Conservation (phyloP, 345 rosid genomes). For the Microthlaspi erraticum region DNA sequence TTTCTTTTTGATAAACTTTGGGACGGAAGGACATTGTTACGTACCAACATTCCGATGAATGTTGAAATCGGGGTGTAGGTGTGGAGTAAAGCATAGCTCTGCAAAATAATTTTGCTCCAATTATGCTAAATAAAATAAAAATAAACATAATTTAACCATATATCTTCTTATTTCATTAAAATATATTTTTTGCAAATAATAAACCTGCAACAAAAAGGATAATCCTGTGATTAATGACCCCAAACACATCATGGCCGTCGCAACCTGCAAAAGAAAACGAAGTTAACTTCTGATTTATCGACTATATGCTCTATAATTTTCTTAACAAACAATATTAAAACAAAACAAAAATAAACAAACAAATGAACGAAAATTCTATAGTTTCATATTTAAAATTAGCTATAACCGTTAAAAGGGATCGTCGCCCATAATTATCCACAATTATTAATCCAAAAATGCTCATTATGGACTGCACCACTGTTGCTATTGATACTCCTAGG, state of each 20-base stretch:
- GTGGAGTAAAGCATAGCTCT: conserved; percentile 30
- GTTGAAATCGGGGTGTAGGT: conserved; percentile 38
- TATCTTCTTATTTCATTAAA: not conserved
- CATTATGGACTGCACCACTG: conserved; percentile 58
- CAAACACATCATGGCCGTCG: conserved; percentile 77
- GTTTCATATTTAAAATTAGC: not conserved
- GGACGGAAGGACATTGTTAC: not conserved
- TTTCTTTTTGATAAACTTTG: not conserved
- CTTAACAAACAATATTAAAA: too few species aligned
- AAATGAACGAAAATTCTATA: too few species aligned
- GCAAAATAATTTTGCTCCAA: conserved; percentile 16
- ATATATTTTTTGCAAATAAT: not conserved
- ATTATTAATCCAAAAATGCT: conserved; percentile 64
- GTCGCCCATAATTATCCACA: conserved; percentile 75
- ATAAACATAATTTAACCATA: not conserved
- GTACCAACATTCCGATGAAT: conserved; percentile 41
- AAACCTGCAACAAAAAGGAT: conserved; percentile 71
- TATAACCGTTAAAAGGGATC: conserved; percentile 69
- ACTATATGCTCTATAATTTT: not conserved
- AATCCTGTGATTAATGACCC: conserved; percentile 69
- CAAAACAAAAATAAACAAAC: too few species aligned
- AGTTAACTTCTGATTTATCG: not conserved
- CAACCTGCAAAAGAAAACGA: conserved; percentile 52
- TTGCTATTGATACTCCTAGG: conserved; percentile 29
- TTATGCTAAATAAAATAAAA: not conserved